These are phyloP conservation scores for Hypoxylon rubiginosum DNA, from an alignment of 2,329 filamentous ascomycete genomes.

Conservation along the genomic window DNA sequence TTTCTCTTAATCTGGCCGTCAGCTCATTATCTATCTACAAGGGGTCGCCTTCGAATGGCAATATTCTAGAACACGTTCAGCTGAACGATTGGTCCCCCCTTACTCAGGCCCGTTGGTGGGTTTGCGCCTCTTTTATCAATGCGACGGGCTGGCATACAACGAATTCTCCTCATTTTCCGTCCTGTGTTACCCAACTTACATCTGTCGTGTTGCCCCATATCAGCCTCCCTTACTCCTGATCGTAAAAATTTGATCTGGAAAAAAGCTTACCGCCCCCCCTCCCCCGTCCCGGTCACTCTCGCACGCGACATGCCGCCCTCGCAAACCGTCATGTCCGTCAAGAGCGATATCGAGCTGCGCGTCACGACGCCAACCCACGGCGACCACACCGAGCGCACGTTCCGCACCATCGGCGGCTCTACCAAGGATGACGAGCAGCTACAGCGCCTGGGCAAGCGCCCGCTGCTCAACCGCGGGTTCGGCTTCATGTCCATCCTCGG, in stretches of 20 bases:
- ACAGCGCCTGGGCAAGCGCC: conserved; percentile 29
- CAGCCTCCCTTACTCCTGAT: not conserved
- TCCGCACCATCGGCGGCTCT: conserved; percentile 12
- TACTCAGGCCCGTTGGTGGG: conserved; percentile 2
- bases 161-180: not conserved
- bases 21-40: not conserved
- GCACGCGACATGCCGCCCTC: conserved; percentile 5
- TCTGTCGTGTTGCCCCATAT: not conserved
- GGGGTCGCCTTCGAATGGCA: conserved; percentile 3
- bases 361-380: not conserved
- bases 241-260: conserved; percentile 1
- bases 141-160: not conserved
- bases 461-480: conserved; percentile 26
- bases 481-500: conserved; percentile 37
- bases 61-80: conserved; percentile 14
- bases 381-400: not conserved
- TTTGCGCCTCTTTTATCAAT: conserved; percentile 3
- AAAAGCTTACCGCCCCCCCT: conserved; percentile 8
- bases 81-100: conserved; percentile 7
- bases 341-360: conserved; percentile 16
- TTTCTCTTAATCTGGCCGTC: not conserved
- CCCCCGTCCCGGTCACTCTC: not conserved
- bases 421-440: conserved; percentile 27
- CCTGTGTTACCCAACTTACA: not conserved
- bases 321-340: conserved; percentile 1